Conservation (phyloP, 2,329 filamentous ascomycete species). For the Cercospora sojina region DNA sequence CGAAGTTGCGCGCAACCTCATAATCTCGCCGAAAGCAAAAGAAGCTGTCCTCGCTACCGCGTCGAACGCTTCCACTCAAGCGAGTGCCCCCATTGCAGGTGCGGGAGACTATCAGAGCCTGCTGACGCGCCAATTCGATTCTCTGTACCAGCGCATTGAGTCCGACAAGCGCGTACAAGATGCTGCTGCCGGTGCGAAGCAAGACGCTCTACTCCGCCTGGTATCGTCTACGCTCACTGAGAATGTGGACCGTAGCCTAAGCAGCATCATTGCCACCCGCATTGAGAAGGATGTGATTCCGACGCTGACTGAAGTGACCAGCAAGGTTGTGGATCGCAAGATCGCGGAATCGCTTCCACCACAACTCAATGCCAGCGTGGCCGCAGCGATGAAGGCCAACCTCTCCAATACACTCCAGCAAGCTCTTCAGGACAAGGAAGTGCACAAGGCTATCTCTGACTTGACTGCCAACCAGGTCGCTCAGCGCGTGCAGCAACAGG, state of each 20-base stretch:
- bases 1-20: conserved; percentile 25
- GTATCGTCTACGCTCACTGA: conserved; percentile 68
- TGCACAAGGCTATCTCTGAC: conserved; percentile 71
- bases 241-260: conserved; percentile 73
- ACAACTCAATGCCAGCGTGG: conserved; percentile 64
- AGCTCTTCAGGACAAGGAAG: conserved; percentile 70
- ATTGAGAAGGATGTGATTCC: conserved; percentile 77
- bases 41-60: conserved; percentile 1
- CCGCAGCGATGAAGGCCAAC: conserved; percentile 69
- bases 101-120: conserved; percentile 19
- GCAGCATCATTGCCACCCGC: conserved; percentile 71
- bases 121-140: conserved; percentile 52
- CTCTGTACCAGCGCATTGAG: conserved; percentile 61
- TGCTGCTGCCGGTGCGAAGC: conserved; percentile 62
- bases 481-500: conserved; percentile 67
- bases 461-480: conserved; percentile 66
- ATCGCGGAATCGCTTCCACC: conserved; percentile 67
- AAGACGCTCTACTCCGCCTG: conserved; percentile 66
- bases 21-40: conserved; percentile 18
- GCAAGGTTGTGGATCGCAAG: conserved; percentile 68
- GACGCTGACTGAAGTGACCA: conserved; percentile 65
- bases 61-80: conserved; percentile 16
- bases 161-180: conserved; percentile 68
- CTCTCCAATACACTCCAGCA: conserved; percentile 67
- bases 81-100: conserved; percentile 13